These are phyloP conservation scores for Globisporangium paroecandrum DNA, from an alignment of 352 stramenopile genomes.

Conservation along the genomic window DNA sequence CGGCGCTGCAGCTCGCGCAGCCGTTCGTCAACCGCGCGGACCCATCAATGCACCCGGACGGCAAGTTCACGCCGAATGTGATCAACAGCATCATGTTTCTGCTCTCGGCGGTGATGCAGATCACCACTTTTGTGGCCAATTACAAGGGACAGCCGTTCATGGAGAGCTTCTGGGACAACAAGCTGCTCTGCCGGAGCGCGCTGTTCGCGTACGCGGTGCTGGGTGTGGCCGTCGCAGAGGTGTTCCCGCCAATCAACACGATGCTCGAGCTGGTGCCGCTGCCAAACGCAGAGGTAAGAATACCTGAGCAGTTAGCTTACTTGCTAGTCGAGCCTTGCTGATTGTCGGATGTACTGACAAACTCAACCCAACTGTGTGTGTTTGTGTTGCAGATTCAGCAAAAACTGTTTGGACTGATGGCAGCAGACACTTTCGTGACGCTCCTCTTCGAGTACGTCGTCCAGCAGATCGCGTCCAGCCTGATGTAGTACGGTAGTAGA, in stretches of 20 bases:
- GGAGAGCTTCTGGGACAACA: slow-evolving; percentile 46
- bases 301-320: slow-evolving; percentile 16
- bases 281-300: slow-evolving; percentile 31
- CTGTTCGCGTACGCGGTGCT: slow-evolving; percentile 30
- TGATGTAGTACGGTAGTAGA: not conserved
- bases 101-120: slow-evolving; percentile 70
- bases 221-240: slow-evolving; percentile 26
- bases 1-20: slow-evolving; percentile 42
- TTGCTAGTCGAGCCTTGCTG: slow-evolving; percentile 10
- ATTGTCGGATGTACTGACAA: not conserved
- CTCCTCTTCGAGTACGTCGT: slow-evolving; percentile 39
- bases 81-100: slow-evolving; percentile 96
- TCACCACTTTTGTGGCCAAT: slow-evolving; percentile 55
- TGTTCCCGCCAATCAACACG: slow-evolving; percentile 29
- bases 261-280: slow-evolving; percentile 40
- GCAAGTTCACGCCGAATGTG: slow-evolving; percentile 91
- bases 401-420: slow-evolving; percentile 49
- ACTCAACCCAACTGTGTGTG: not conserved
- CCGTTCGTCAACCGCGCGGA: slow-evolving; percentile 62
- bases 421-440: slow-evolving; percentile 46
- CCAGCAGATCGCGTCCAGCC: slow-evolving; percentile 16
- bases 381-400: slow-evolving; percentile 30
- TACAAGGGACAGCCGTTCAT: slow-evolving; percentile 56
- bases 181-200: slow-evolving; percentile 30
- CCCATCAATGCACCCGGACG: slow-evolving; percentile 59